A percentile compares a stretch with the other conserved stretches of the same genome.
These are phyloP conservation scores for Cladorrhinum sp. DNA, from an alignment of 2,329 filamentous ascomycete genomes.

Conservation along the genomic window DNA sequence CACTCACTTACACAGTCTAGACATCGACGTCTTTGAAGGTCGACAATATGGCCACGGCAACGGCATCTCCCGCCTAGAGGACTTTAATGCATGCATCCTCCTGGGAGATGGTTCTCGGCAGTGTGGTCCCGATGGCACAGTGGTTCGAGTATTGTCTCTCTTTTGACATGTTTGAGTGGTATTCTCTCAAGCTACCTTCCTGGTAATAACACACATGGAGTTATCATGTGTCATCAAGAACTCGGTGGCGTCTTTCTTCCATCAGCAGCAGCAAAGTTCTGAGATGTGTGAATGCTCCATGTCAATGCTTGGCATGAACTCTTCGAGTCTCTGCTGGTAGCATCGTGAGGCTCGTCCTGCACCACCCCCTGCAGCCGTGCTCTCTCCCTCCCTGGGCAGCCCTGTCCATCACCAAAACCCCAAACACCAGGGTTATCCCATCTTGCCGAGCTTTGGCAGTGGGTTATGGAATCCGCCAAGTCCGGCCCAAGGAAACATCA, in stretches of 20 bases:
- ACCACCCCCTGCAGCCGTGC: not conserved
- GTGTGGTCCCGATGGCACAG: not conserved
- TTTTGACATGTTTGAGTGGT: not conserved
- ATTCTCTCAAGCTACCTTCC: not conserved
- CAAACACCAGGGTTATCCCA: not conserved
- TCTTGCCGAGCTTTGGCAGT: not conserved
- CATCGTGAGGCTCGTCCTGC: not conserved
- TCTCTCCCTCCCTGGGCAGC: not conserved
- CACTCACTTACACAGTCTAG: not conserved
- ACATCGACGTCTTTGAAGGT: not conserved
- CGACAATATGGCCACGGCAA: not conserved
- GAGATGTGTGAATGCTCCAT: too few relatives aligned
- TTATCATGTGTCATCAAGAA: not conserved
- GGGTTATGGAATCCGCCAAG: not conserved
- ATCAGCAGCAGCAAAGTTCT: too few relatives aligned
- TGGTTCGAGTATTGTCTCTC: not conserved
- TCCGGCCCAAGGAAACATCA: slow-evolving; percentile 10
- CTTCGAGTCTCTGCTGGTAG: not conserved
- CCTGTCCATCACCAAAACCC: not conserved
- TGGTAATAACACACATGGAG: not conserved
- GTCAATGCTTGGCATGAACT: not conserved
- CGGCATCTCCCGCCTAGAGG: not conserved
- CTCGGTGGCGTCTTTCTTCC: too few relatives aligned
- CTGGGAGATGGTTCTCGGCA: not conserved
- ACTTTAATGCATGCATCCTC: not conserved